Conservation (phyloP, 2,329 filamentous ascomycete genomes). For the Pseudogymnoascus sp. region DNA sequence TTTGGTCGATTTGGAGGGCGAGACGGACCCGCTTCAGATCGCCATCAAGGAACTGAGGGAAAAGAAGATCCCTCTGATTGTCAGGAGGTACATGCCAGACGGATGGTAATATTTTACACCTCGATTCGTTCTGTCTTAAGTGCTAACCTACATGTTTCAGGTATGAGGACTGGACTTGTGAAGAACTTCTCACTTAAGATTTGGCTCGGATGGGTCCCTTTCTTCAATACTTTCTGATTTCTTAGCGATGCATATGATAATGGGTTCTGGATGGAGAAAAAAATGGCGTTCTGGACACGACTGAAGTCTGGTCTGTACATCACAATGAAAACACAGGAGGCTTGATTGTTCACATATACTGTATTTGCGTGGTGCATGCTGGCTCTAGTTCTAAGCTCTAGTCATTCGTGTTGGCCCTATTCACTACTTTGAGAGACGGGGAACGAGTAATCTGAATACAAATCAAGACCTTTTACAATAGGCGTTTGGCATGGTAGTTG, state of each 20-base stretch:
- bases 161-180: conserved; percentile 99
- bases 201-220: conserved; percentile 3
- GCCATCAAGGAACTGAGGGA: conserved; percentile 95
- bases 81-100: conserved; percentile 91
- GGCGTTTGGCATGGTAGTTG: conserved; percentile 81
- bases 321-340: conserved; percentile 6
- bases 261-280: conserved; percentile 8
- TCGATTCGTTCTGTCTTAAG: not conserved
- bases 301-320: conserved; percentile 9
- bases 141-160: conserved; percentile 15
- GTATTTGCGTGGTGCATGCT: not conserved
- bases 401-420: not conserved
- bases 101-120: conserved; percentile 64
- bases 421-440: not conserved
- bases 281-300: conserved; percentile 8
- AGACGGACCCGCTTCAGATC: conserved; percentile 95
- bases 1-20: conserved; percentile 90
- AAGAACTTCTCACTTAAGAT: conserved; percentile 69
- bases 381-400: conserved; percentile 3
- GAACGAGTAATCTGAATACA: conserved; percentile 3
- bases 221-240: conserved; percentile 11
- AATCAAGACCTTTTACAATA: conserved; percentile 37
- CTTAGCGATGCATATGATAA: conserved; percentile 12
- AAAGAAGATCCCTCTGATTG: conserved; percentile 97
- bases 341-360: not conserved